Percentiles rank a stretch among this genome's conserved stretches.
Conservation (phyloP, 2,329 filamentous ascomycete species). For the Dactylellina sp. region DNA sequence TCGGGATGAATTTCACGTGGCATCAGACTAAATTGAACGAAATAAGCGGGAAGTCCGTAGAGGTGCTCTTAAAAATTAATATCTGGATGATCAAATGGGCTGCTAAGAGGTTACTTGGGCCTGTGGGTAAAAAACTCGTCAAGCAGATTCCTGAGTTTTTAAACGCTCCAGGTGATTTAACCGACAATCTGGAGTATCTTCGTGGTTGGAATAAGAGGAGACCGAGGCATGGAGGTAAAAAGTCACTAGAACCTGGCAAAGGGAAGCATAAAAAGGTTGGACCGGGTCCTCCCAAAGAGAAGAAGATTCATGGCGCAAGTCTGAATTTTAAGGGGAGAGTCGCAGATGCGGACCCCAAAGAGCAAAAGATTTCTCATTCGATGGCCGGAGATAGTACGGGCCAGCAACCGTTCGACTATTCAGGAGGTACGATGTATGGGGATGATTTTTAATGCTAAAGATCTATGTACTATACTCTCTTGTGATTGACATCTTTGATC, state of each 20-base stretch:
- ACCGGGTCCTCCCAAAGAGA: not conserved
- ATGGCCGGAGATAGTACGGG: too few species aligned
- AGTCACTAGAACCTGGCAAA: not conserved
- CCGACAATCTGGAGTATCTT: not conserved
- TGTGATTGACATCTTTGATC: too few species aligned
- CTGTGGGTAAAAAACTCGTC: not conserved
- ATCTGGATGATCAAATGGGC: slow-evolving; percentile 1
- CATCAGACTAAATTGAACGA: not conserved
- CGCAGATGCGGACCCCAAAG: too few species aligned
- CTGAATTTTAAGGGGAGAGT: too few species aligned
- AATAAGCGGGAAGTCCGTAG: not conserved
- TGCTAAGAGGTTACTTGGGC: not conserved
- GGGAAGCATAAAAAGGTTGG: not conserved
- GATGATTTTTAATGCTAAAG: too few species aligned
- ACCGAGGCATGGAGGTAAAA: not conserved
- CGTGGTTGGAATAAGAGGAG: not conserved
- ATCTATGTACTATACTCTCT: too few species aligned
- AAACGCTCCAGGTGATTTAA: not conserved
- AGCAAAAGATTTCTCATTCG: too few species aligned
- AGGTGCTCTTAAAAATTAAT: not conserved
- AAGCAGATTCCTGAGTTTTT: not conserved
- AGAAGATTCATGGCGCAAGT: not conserved
- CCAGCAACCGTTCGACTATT: too few species aligned
- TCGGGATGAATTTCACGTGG: not conserved
- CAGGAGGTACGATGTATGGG: too few species aligned